Conservation (phyloP, 2,329 filamentous ascomycete genomes). For the Madurella fahalii region DNA sequence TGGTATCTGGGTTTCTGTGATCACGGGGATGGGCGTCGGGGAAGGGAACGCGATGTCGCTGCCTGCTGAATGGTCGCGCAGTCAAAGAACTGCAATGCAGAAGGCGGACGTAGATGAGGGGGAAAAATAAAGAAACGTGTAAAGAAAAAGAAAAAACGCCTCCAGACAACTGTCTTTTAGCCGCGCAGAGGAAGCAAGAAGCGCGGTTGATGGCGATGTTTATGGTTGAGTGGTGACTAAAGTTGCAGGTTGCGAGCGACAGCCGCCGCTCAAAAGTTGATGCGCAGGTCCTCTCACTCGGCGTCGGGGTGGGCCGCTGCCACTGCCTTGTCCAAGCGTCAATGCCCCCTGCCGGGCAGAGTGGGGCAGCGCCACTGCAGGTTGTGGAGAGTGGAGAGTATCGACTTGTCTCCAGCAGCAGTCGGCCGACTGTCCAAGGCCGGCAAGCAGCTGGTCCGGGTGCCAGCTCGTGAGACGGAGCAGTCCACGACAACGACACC, state of each 20-base stretch:
- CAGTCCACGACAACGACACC: neutral
- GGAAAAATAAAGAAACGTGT: neutral
- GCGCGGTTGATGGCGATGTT: neutral
- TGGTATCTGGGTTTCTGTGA: constrained; percentile 2
- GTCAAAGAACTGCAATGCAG: neutral
- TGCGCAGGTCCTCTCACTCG: neutral
- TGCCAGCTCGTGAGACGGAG: constrained; percentile 5
- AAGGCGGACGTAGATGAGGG: no score
- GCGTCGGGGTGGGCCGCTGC: neutral
- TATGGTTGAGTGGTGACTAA: neutral
- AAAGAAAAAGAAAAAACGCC: no score
- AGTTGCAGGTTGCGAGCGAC: no score
- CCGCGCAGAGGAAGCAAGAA: no score
- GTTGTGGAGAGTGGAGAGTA: constrained; percentile 5
- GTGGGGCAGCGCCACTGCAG: constrained; percentile 6
- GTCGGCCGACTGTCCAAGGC: constrained; percentile 15
- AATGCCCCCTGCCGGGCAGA: neutral
- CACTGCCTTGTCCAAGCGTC: neutral
- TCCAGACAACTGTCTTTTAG: no score
- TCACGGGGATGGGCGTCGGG: neutral
- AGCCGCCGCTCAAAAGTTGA: no score
- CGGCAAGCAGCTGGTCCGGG: constrained; percentile 17
- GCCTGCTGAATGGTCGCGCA: neutral
- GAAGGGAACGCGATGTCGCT: neutral
- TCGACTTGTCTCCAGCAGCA: neutral